Evolutionary conservation across 768 basidiomycete genomes (phyloP).

Genomic region (Amanita polypyramis): DNA sequence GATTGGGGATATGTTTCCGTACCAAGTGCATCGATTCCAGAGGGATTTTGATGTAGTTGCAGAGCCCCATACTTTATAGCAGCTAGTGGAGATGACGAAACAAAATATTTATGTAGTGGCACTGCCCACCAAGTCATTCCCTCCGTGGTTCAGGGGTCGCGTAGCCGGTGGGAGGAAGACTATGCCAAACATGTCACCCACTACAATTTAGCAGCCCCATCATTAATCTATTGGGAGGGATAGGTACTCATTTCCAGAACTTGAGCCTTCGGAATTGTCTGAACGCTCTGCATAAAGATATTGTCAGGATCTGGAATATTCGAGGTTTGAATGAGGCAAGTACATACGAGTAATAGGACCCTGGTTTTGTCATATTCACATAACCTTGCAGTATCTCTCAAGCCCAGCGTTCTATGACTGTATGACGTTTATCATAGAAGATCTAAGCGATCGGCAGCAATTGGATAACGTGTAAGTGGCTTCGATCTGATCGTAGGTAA

Average conservation of each 20-base stretch:
- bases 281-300: neutral
- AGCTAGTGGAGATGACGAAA: neutral
- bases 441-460: neutral
- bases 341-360: neutral
- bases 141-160: too few relatives aligned
- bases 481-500: too few relatives aligned
- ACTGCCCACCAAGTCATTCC: too few relatives aligned
- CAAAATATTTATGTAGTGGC: neutral
- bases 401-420: neutral
- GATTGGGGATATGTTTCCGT: neutral
- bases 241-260: neutral
- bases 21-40: neutral
- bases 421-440: neutral
- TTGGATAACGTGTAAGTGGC: neutral
- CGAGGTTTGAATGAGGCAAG: neutral
- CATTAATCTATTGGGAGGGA: neutral
- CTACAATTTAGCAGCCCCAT: neutral
- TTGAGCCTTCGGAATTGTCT: neutral
- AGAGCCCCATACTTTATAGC: neutral
- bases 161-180: neutral
- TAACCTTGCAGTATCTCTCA: neutral
- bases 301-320: neutral
- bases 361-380: neutral
- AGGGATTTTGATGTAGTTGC: neutral
- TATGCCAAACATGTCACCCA: neutral